These are phyloP conservation scores for Epichloe brachyelytri DNA, from an alignment of 2,329 filamentous ascomycete species.

Conservation along the genomic window DNA sequence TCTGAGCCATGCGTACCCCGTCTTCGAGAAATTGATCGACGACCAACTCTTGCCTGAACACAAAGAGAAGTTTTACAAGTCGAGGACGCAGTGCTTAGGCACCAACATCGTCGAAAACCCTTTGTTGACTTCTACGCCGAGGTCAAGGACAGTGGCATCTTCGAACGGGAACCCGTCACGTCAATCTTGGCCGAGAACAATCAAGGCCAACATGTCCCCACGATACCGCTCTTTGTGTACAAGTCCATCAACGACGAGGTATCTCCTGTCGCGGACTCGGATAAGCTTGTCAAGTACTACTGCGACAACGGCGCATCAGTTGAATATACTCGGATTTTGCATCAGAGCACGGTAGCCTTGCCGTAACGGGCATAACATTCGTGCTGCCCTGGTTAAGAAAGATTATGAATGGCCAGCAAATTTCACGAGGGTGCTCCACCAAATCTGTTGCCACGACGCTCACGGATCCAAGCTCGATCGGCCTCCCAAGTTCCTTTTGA, in stretches of 20 bases:
- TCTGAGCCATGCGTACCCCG: conserved; percentile 10
- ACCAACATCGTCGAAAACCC: not conserved
- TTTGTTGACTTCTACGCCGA: not conserved
- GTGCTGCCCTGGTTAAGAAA: not conserved
- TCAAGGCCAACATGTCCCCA: not conserved
- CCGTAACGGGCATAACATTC: not conserved
- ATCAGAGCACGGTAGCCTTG: not conserved
- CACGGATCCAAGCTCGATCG: not conserved
- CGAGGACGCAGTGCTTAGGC: not conserved
- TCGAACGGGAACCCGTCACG: not conserved
- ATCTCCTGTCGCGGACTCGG: not conserved
- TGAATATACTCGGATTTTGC: not conserved
- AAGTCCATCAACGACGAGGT: conserved; percentile 2
- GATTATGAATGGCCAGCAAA: not conserved
- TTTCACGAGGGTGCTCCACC: not conserved
- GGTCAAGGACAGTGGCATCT: not conserved
- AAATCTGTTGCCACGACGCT: not conserved
- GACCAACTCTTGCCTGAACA: conserved; percentile 9
- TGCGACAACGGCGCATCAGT: conserved; percentile 2
- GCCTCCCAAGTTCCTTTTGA: not conserved
- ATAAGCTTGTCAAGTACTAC: not conserved
- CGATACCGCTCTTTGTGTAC: not conserved
- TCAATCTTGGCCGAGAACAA: not conserved
- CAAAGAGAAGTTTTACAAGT: not conserved
- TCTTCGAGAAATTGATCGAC: conserved; percentile 5